phyloP scores from a whole-genome alignment of 2,329 filamentous ascomycete genomes.

The Xylaria sp. region DNA sequence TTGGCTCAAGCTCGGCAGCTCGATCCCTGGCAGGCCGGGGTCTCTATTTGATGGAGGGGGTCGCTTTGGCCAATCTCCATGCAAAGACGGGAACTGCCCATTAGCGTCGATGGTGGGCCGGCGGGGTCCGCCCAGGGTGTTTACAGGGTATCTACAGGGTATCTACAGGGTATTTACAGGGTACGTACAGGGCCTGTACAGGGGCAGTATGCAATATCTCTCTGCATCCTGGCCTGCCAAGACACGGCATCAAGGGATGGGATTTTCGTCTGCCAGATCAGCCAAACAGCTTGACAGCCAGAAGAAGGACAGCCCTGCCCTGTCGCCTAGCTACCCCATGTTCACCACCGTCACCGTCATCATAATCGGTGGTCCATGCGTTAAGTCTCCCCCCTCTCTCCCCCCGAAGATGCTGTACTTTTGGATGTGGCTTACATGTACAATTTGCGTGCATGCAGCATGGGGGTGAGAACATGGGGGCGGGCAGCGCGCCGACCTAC shows the following conservation, averaged over 20 bases:
- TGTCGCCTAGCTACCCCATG: conserved; percentile 21
- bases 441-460: background rate
- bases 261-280: conserved; percentile 21
- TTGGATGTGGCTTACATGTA: background rate
- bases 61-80: conserved; percentile 34
- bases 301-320: conserved; percentile 8
- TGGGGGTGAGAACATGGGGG: background rate
- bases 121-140: conserved; percentile 1
- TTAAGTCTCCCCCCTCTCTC: too few species aligned
- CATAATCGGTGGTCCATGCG: conserved; percentile 25
- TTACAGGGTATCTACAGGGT: background rate
- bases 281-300: conserved; percentile 18
- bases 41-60: conserved; percentile 25
- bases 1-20: conserved; percentile 34
- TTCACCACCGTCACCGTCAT: conserved; percentile 17
- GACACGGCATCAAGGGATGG: conserved; percentile 26
- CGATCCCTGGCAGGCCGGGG: conserved; percentile 26
- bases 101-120: conserved; percentile 28
- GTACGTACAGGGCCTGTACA: conserved; percentile 12
- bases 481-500: too few species aligned
- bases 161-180: conserved; percentile 3
- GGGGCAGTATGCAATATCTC: conserved; percentile 30
- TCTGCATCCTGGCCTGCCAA: conserved; percentile 30
- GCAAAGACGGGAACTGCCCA: conserved; percentile 34
- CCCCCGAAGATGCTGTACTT: too few species aligned